Evolutionary conservation across 148 eudicot species (phyloP).

Genomic region (Camellia granthamiana): DNA sequence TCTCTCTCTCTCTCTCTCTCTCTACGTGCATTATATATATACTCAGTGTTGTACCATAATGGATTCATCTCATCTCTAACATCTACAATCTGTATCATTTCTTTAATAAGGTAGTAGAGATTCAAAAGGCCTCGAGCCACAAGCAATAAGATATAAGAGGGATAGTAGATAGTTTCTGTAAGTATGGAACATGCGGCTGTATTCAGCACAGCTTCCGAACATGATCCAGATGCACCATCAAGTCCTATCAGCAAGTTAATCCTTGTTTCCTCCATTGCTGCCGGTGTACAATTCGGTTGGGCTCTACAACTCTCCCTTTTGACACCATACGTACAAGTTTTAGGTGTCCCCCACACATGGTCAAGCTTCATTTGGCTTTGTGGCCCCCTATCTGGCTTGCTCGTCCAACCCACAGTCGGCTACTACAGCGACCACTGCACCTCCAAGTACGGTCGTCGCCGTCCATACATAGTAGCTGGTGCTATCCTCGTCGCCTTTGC

Average conservation of each 20-base stretch:
- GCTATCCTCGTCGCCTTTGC: slow-evolving; percentile 45
- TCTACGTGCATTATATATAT: no score
- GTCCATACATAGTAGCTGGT: slow-evolving; percentile 72
- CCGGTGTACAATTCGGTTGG: slow-evolving; percentile 88
- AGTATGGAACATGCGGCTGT: no score
- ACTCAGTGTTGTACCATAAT: no score
- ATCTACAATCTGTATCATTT: no score
- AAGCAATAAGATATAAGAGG: no score
- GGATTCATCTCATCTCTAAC: no score
- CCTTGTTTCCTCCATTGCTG: slow-evolving; percentile 59
- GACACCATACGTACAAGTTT: slow-evolving; percentile 72
- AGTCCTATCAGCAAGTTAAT: slow-evolving; percentile 21
- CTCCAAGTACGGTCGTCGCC: slow-evolving; percentile 62
- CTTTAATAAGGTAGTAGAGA: no score
- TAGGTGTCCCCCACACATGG: slow-evolving; percentile 67
- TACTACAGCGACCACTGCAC: slow-evolving; percentile 58
- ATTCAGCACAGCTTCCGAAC: no score
- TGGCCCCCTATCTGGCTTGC: slow-evolving; percentile 85
- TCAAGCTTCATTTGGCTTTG: slow-evolving; percentile 81
- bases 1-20: no score
- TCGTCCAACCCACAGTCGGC: slow-evolving; percentile 82
- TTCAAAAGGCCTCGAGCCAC: no score
- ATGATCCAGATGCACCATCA: no score
- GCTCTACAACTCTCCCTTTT: slow-evolving; percentile 76
- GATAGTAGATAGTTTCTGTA: no score